Evolutionary conservation across 768 basidiomycete species (phyloP), one percentile per base, ranked within the genome.

Genomic region (Lactifluus volemus): DNA sequence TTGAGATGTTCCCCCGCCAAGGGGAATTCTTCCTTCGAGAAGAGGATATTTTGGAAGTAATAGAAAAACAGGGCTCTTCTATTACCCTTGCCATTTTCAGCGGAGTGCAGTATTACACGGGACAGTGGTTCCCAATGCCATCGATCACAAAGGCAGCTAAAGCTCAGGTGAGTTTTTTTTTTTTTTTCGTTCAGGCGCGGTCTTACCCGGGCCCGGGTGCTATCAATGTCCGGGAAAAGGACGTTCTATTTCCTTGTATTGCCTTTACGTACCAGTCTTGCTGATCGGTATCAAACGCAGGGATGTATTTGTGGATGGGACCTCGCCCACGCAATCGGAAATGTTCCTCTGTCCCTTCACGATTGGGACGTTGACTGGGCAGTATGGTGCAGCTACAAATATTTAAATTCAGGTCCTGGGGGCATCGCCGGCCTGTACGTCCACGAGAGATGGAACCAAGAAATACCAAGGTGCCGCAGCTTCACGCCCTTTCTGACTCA

Each of bases 351-450:
- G 67, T 77, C 81, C 51, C 77, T 99, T 65, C 92, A 96, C 71
- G 89, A 93, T 61, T 99, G 97, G 96, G 77, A 82, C 66, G 88
- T 92, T 67, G 97, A 99, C 73, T 98, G 98, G 71, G 97, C 96
- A 3, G 95, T 95, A 39, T 98, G 96, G 92, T 99, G 97, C 73
- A 89, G 93, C 36, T 99, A 98, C 81, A 98, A 91, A 75, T 99
- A 98, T 72, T 81, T 98, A 61, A 98, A 98, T 75, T 88, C 94
- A 17, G 92, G 96, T 5, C 94, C 97, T 11, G 96, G 96, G 21
- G 92, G 89, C n/a, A 95, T 98, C 60, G 97, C 84, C n/a, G 96
- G 95, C 5, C 78, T 95, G 59, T 99, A 85, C 69, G 77, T 96
- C 10, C 92, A 97, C 70, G 83, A 88, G 59, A 87, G 83, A 71